Conservation (phyloP, 2,329 filamentous ascomycete species). For the Drechmeria coniospora region DNA sequence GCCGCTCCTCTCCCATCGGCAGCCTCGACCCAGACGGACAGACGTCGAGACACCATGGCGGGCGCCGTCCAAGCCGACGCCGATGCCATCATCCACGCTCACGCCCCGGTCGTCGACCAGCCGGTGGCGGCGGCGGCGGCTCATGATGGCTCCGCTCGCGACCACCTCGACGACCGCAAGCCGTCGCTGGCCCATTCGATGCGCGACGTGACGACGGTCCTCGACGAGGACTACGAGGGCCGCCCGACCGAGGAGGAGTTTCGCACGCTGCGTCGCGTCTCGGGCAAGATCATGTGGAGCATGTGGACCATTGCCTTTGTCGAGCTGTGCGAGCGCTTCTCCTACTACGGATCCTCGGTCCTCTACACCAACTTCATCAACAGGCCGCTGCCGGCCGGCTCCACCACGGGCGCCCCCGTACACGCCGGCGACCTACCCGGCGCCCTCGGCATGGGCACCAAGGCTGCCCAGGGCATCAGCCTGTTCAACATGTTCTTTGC, state of each 20-base stretch:
- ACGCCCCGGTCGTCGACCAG: conserved; percentile 16
- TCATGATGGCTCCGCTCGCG: conserved; percentile 11
- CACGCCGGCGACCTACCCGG: conserved; percentile 23
- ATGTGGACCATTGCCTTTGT: conserved; percentile 58
- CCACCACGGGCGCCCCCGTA: conserved; percentile 33
- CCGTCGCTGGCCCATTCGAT: conserved; percentile 5
- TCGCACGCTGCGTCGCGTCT: conserved; percentile 43
- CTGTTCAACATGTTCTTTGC: conserved; percentile 47
- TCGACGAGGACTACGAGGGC: conserved; percentile 17
- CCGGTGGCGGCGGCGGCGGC: too few species aligned
- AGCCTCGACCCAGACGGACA: too few species aligned
- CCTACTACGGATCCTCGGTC: conserved; percentile 58
- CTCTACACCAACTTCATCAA: conserved; percentile 55
- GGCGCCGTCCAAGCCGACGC: conserved; percentile 18
- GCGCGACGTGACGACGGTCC: conserved; percentile 5
- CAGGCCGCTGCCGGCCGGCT: conserved; percentile 35
- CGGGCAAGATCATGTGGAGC: conserved; percentile 47
- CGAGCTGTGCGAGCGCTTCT: conserved; percentile 63
- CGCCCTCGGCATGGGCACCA: conserved; percentile 42
- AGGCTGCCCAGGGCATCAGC: conserved; percentile 32
- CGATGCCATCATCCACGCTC: conserved; percentile 19
- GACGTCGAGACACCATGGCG: conserved; percentile 14
- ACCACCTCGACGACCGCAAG: conserved; percentile 13
- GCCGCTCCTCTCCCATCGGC: too few species aligned
- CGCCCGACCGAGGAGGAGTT: conserved; percentile 47